Evolutionary conservation across 2,329 filamentous ascomycete genomes (phyloP).

Genomic region (Aureobasidium sp.): DNA sequence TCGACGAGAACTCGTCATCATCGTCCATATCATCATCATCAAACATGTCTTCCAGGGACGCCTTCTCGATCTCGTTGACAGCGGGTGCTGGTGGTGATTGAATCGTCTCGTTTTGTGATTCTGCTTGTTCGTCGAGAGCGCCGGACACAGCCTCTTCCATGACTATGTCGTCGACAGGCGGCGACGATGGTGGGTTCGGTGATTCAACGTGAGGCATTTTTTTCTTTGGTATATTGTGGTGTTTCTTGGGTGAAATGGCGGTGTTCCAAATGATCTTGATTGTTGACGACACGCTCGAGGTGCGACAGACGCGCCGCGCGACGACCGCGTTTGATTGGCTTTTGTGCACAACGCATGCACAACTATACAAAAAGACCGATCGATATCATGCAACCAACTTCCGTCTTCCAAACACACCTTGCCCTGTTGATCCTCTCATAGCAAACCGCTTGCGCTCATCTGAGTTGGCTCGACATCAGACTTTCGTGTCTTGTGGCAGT

Average conservation of each 20-base stretch:
- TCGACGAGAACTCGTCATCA: slow-evolving; percentile 50
- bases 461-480: no score
- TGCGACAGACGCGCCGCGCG: slow-evolving; percentile 1
- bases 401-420: background rate
- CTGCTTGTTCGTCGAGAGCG: slow-evolving; percentile 8
- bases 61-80: slow-evolving; percentile 18
- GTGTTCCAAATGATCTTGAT: background rate
- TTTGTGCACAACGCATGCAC: background rate
- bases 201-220: slow-evolving; percentile 40
- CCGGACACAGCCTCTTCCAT: slow-evolving; percentile 25
- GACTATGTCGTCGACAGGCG: slow-evolving; percentile 25
- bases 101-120: slow-evolving; percentile 16
- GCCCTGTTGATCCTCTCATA: no score
- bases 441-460: no score
- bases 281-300: background rate
- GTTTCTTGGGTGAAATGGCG: background rate
- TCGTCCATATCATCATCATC: slow-evolving; percentile 48
- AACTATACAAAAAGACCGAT: background rate
- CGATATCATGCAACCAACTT: background rate
- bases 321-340: background rate
- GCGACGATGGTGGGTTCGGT: slow-evolving; percentile 22
- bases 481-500: no score
- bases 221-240: background rate
- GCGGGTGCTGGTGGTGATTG: slow-evolving; percentile 15
- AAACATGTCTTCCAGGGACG: slow-evolving; percentile 51